Percentiles rank a stretch among this genome's conserved stretches.
phyloP scores from a whole-genome alignment of 257 asterid genomes.

The Echites panduratus region DNA sequence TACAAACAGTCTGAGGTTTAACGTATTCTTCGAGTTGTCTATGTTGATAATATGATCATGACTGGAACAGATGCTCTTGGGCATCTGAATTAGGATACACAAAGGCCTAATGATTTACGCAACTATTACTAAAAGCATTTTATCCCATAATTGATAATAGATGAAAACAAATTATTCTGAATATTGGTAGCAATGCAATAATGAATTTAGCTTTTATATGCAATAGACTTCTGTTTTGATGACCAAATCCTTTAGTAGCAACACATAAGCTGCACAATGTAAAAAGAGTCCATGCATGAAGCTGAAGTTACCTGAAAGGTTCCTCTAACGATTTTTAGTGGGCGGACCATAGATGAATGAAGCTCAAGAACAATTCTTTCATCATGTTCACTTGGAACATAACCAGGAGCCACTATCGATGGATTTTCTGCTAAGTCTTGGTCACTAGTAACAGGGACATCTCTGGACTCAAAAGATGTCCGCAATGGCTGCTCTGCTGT shows the following conservation, averaged over 20 bases:
- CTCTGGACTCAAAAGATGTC: conserved; percentile 32
- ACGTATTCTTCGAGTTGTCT: no score
- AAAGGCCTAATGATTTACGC: not conserved
- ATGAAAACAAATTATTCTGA: not conserved
- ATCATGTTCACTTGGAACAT: conserved; percentile 83
- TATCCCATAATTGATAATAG: not conserved
- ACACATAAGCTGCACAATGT: not conserved
- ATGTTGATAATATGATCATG: no score
- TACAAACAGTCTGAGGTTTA: no score
- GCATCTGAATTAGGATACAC: not conserved
- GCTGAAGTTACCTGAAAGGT: conserved; percentile 78
- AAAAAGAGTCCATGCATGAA: not conserved
- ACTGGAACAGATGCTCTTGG: not conserved
- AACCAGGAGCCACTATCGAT: conserved; percentile 70
- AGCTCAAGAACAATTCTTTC: conserved; percentile 94
- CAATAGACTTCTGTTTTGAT: not conserved
- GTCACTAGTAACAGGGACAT: conserved; percentile 34
- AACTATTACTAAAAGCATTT: not conserved
- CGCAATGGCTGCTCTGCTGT: conserved; percentile 45
- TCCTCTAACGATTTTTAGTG: conserved; percentile 78
- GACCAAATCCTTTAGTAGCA: not conserved
- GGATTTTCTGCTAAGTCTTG: conserved; percentile 47
- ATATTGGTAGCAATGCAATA: not conserved
- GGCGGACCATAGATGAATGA: conserved; percentile 89
- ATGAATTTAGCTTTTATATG: not conserved